Base-by-base conservation (phyloP, 441 rosid species). In the Viola pubescens region DNA sequence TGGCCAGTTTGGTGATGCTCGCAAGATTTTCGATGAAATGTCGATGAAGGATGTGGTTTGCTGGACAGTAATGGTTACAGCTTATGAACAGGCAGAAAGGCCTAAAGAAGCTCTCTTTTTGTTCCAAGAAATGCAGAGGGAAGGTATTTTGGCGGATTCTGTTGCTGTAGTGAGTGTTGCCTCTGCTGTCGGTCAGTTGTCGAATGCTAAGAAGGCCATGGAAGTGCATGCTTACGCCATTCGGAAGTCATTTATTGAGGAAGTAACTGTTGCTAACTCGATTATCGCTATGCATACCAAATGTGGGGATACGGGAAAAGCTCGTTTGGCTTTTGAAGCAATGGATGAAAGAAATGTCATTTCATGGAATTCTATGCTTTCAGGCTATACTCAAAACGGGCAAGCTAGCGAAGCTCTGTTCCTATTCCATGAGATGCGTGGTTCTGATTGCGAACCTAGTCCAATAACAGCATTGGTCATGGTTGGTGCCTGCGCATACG, bases 291-390 rank as follows among this genome's bases (percentile, higher is more conserved):
- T 75, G 87, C 69, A 74, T 58, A 60, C 74, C 14, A 81, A 76
- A 72, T 84, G 87, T 41, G 77, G 80, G 41, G 68, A 73, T 60
- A 51, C 73, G 63, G 73, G 58, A 16, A 59, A 52, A 44, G 82
- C 87, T 16, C 71, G 70, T n/a, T 41, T 71, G 76, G 75, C 71
- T 63, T 81, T 79, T 54, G 73, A 74, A 58, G 54, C 6, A 61
- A 77, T 82, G 77, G 67, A 58, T 42, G 64, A 70, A 64, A 82
- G 61, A 69, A 78, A 84, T 66, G 65, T 19, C 48, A 72, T 79
- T 55, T 77, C 86, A 12, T 84, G 85, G 86, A 84, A 80, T 59
- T 60, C 82, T 46, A 67, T 82, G 86, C 82, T 82, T 67, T 72
- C 84, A 0, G 86, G 84, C 26, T 84, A 80, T 51, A 56, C 60